These are phyloP conservation scores for Colletotrichum destructivum DNA, from an alignment of 2,329 filamentous ascomycete genomes.

Conservation along the genomic window DNA sequence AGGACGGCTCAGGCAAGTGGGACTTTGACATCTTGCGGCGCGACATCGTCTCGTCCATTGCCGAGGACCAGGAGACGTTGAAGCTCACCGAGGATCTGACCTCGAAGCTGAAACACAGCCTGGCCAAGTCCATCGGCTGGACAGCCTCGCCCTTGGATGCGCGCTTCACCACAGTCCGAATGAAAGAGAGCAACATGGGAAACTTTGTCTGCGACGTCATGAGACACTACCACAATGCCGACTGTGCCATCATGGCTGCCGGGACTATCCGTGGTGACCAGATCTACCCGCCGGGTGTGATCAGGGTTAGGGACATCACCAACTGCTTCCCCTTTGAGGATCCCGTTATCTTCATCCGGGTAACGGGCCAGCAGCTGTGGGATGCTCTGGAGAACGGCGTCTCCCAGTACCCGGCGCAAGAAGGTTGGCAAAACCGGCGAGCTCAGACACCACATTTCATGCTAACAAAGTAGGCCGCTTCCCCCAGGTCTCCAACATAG, in stretches of 20 bases:
- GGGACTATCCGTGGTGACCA: constrained; percentile 92
- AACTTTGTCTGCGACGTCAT: constrained; percentile 96
- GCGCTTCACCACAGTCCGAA: constrained; percentile 86
- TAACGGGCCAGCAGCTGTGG: constrained; percentile 80
- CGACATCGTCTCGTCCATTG: constrained; percentile 79
- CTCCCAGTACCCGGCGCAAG: constrained; percentile 83
- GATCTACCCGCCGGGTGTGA: constrained; percentile 85
- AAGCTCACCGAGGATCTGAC: constrained; percentile 79
- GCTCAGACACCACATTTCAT: not conserved
- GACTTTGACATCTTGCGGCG: constrained; percentile 83
- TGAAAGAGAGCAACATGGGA: constrained; percentile 85
- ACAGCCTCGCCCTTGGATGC: constrained; percentile 87
- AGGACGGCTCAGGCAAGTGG: constrained; percentile 71
- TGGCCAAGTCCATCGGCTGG: constrained; percentile 88
- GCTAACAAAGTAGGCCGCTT: constrained; percentile 69
- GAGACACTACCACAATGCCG: constrained; percentile 84
- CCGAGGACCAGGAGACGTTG: constrained; percentile 73
- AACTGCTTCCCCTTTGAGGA: constrained; percentile 96
- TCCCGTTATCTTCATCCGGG: constrained; percentile 83
- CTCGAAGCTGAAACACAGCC: constrained; percentile 79
- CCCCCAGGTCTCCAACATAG: constrained; percentile 88
- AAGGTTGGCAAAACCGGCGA: constrained; percentile 64
- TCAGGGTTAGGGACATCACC: constrained; percentile 85
- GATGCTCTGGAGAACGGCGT: constrained; percentile 90
- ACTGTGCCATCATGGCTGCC: constrained; percentile 87